Evolutionary conservation across 371 early-diverging fungal species (phyloP).

Genomic region (Nematocida ironsii): DNA sequence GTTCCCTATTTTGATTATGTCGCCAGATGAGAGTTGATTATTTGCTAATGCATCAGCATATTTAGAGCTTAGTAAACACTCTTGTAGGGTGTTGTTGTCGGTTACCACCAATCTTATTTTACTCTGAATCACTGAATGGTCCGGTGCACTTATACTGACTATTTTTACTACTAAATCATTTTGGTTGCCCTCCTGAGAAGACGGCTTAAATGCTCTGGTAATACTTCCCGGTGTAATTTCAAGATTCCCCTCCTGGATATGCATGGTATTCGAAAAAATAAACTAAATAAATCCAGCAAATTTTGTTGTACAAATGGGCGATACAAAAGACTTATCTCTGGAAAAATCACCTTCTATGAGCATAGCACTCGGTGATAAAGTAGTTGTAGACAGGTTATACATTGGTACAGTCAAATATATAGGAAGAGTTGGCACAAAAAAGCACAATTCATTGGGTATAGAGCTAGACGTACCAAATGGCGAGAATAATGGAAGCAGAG

Average conservation of each 20-base stretch:
- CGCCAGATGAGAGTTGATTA: not conserved
- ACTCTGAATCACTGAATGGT: not conserved
- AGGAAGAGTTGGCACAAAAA: conserved; percentile 43
- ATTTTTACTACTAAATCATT: conserved; percentile 26
- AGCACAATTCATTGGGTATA: conserved; percentile 16
- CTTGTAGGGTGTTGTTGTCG: not conserved
- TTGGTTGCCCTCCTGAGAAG: not conserved
- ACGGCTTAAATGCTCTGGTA: conserved; percentile 2
- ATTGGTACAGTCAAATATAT: conserved; percentile 41
- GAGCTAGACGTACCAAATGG: conserved; percentile 44
- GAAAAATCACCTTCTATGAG: not conserved
- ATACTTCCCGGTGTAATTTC: conserved; percentile 6
- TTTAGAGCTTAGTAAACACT: conserved; percentile 1
- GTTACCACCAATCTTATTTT: conserved; percentile 16
- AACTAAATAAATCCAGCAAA: conserved; percentile 11
- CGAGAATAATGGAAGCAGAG: conserved; percentile 39
- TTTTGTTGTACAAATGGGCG: not conserved
- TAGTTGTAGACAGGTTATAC: conserved; percentile 46
- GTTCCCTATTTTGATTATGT: conserved; percentile 38
- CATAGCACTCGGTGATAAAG: conserved; percentile 14
- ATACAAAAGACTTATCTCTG: not conserved
- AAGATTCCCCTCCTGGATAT: not conserved
- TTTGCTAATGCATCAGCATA: not conserved
- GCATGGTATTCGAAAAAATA: conserved; percentile 11
- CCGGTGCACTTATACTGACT: not conserved